A percentile compares a stretch with the other conserved stretches of the same genome.
These are phyloP conservation scores for Capronia americana DNA, from an alignment of 2,329 filamentous ascomycete genomes.

Conservation along the genomic window DNA sequence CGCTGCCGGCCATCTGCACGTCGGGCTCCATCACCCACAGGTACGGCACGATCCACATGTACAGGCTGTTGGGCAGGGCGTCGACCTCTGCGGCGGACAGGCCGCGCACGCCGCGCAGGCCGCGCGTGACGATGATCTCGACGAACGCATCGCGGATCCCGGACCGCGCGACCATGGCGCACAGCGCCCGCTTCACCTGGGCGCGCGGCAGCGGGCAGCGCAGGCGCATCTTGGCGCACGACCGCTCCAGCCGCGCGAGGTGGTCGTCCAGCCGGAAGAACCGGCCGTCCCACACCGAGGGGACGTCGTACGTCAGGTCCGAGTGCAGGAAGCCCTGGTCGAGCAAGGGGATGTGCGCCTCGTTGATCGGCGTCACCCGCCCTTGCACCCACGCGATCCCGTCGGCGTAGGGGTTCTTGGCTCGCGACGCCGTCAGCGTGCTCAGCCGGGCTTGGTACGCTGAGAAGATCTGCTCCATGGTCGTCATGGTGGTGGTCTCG, in stretches of 20 bases:
- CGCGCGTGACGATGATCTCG: conserved; percentile 59
- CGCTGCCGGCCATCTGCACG: conserved; percentile 48
- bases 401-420: conserved; percentile 49
- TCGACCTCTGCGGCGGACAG: conserved; percentile 44
- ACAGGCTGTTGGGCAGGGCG: conserved; percentile 48
- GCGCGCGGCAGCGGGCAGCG: conserved; percentile 51
- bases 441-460: conserved; percentile 46
- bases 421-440: conserved; percentile 42
- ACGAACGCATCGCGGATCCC: conserved; percentile 59
- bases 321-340: conserved; percentile 62
- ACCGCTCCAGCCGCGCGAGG: conserved; percentile 52
- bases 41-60: conserved; percentile 58
- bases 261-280: conserved; percentile 62
- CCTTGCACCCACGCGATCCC: conserved; percentile 59
- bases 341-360: conserved; percentile 58
- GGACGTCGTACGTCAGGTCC: conserved; percentile 61
- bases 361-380: conserved; percentile 51
- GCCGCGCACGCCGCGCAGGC: conserved; percentile 52
- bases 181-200: conserved; percentile 49
- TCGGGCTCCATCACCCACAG: conserved; percentile 59
- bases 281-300: conserved; percentile 59
- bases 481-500: conserved; percentile 45
- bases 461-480: conserved; percentile 54
- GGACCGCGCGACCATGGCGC: conserved; percentile 55
- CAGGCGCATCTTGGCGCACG: conserved; percentile 56